phyloP scores from a whole-genome alignment of 495 filamentous ascomycete genomes.

The Aspergillus campestris region DNA sequence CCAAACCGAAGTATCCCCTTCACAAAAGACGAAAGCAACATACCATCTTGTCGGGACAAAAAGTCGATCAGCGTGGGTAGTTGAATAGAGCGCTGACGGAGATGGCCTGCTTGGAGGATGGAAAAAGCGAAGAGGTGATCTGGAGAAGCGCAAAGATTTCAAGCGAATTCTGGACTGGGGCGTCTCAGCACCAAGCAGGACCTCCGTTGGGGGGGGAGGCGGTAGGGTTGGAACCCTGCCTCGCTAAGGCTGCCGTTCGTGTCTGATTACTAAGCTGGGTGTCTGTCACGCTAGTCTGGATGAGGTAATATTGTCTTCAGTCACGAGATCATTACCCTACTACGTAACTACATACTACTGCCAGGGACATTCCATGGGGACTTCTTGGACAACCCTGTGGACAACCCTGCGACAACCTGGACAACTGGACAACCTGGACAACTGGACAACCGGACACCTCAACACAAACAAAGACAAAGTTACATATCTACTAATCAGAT shows the following conservation, averaged over 20 bases:
- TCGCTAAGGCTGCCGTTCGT: slow-evolving; percentile 29
- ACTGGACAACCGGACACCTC: no score
- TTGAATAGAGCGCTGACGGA: slow-evolving; percentile 43
- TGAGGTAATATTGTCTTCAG: no score
- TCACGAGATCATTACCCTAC: no score
- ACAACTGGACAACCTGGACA: no score
- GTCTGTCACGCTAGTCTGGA: no score
- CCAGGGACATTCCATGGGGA: no score
- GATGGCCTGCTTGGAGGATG: slow-evolving; percentile 37
- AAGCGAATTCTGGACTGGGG: slow-evolving; percentile 25
- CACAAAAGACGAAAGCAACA: slow-evolving; percentile 11
- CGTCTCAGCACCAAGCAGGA: slow-evolving; percentile 9
- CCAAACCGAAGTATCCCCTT: background rate
- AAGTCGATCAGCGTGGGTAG: slow-evolving; percentile 39
- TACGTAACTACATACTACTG: no score
- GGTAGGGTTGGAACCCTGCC: slow-evolving; percentile 32
- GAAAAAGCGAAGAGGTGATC: slow-evolving; percentile 28
- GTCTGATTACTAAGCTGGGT: background rate
- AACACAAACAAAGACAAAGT: no score
- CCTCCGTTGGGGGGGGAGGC: slow-evolving; percentile 21
- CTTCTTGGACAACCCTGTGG: no score
- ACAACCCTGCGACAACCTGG: no score
- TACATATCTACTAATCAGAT: no score
- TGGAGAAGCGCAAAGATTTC: slow-evolving; percentile 30
- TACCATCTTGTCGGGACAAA: slow-evolving; percentile 43